A percentile compares a stretch with the other conserved stretches of the same genome.
These are phyloP conservation scores for Trametes maxima DNA, from an alignment of 768 basidiomycete species.

Conservation along the genomic window DNA sequence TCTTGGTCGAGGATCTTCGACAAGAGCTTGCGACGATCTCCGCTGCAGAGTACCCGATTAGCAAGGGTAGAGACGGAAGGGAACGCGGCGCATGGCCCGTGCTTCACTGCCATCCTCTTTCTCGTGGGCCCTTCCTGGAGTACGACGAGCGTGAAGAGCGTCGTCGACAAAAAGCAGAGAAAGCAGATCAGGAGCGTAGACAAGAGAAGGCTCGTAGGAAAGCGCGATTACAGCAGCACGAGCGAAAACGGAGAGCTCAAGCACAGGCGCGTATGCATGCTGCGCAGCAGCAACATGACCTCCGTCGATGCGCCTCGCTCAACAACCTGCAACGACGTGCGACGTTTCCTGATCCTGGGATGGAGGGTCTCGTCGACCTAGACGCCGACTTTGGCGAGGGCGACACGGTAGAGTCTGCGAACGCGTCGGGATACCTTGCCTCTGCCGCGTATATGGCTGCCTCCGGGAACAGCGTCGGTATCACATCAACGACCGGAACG, in stretches of 20 bases:
- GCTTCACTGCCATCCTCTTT: conserved; percentile 72
- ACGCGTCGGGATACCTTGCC: conserved; percentile 71
- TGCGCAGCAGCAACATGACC: conserved; percentile 47
- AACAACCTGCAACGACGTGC: conserved; percentile 68
- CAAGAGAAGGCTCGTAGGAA: conserved; percentile 46
- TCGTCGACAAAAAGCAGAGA: conserved; percentile 58
- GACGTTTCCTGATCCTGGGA: conserved; percentile 39
- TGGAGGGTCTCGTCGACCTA: conserved; percentile 46
- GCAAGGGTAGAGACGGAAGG: conserved; percentile 53
- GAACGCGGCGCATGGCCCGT: conserved; percentile 78
- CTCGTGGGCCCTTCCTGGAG: conserved; percentile 73
- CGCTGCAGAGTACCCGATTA: conserved; percentile 73
- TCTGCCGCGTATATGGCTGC: conserved; percentile 81
- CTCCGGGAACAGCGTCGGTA: conserved; percentile 91
- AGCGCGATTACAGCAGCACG: conserved; percentile 42
- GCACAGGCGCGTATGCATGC: conserved; percentile 20
- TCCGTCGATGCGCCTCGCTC: conserved; percentile 77
- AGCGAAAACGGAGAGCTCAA: conserved; percentile 28
- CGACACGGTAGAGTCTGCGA: conserved; percentile 49
- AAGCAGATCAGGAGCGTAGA: conserved; percentile 35
- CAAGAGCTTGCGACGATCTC: conserved; percentile 85
- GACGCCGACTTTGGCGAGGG: conserved; percentile 44
- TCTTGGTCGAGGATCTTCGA: conserved; percentile 89
- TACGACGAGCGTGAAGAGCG: conserved; percentile 76
- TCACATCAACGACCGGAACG: conserved; percentile 90